A percentile compares a stretch with the other conserved stretches of the same genome.
Conservation (phyloP, 768 basidiomycete genomes). For the Amanita jacksonii region DNA sequence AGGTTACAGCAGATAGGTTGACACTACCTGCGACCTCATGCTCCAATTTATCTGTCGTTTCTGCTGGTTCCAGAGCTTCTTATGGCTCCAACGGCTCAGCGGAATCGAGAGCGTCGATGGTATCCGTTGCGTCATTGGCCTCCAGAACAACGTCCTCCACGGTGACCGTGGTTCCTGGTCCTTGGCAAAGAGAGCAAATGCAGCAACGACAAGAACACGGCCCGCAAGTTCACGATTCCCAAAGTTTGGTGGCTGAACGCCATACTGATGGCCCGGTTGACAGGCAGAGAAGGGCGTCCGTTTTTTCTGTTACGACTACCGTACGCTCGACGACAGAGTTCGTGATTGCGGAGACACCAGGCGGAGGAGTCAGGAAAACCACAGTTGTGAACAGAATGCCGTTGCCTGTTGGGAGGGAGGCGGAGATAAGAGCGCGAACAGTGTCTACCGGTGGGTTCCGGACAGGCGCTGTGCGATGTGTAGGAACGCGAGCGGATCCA, state of each 20-base stretch:
- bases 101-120: neutral
- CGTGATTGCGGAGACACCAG: neutral
- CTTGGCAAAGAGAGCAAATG: constrained; percentile 8
- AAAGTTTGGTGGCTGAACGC: neutral
- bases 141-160: constrained; percentile 6
- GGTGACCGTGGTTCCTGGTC: constrained; percentile 5
- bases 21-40: neutral
- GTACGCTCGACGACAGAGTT: neutral
- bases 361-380: constrained; percentile 1
- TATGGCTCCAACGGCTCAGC: constrained; percentile 2
- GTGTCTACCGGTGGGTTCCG: constrained; percentile 1
- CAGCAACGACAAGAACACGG: neutral
- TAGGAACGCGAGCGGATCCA: neutral
- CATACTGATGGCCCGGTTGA: neutral
- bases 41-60: neutral
- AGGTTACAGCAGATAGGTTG: neutral
- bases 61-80: neutral
- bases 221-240: neutral
- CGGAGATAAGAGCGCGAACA: constrained; percentile 3
- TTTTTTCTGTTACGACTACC: neutral
- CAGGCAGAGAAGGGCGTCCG: neutral
- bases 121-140: neutral
- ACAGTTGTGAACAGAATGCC: neutral
- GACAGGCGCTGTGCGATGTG: neutral
- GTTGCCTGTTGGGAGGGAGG: constrained; percentile 4